Evolutionary conservation across 768 basidiomycete genomes (phyloP).

Genomic region (Pisolithus tinctorius): DNA sequence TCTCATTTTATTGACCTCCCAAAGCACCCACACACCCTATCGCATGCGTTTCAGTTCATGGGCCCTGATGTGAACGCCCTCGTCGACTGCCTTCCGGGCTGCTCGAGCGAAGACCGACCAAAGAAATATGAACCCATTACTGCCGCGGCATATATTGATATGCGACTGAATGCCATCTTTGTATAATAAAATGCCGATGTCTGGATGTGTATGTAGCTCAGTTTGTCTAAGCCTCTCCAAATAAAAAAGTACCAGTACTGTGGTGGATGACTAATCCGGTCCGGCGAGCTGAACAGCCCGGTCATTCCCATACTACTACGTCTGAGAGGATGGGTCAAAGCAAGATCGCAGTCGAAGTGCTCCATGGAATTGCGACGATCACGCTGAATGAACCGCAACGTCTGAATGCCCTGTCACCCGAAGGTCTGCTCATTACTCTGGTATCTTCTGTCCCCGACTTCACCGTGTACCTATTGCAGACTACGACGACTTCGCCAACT

Average conservation of each 20-base stretch:
- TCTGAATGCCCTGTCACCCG: conserved; percentile 52
- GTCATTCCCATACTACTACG: neutral
- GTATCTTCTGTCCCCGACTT: neutral
- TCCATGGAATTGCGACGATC: conserved; percentile 59
- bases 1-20: neutral
- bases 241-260: neutral
- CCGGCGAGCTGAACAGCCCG: neutral
- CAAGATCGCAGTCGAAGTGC: conserved; percentile 41
- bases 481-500: conserved; percentile 54
- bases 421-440: conserved; percentile 31
- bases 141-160: conserved; percentile 33
- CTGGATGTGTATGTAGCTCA: neutral
- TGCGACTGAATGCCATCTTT: conserved; percentile 33
- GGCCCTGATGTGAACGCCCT: conserved; percentile 32
- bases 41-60: conserved; percentile 21
- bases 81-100: conserved; percentile 48
- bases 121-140: conserved; percentile 45
- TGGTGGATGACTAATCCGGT: neutral
- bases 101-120: conserved; percentile 37
- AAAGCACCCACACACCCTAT: conserved; percentile 6
- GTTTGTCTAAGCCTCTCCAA: neutral
- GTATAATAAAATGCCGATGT: conserved; percentile 3
- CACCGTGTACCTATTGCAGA: conserved; percentile 30
- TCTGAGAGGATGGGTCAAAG: conserved; percentile 28
- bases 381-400: conserved; percentile 55